Percentiles rank a stretch among this genome's conserved stretches.
phyloP scores from a whole-genome alignment of 805 yeast species.

The Wickerhamiella kurtzmanii region DNA sequence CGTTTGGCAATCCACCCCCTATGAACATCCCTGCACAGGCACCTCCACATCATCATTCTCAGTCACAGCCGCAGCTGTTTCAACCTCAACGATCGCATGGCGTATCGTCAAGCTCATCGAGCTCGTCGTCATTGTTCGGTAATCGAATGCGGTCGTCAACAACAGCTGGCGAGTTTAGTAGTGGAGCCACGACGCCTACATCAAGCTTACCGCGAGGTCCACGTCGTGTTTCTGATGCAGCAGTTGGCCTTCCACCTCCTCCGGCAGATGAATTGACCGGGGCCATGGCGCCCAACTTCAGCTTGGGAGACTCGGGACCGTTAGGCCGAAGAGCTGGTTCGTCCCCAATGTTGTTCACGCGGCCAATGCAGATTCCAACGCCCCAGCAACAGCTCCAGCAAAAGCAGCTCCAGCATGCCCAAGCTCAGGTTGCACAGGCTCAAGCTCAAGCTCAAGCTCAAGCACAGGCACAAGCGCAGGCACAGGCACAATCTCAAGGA shows the following conservation, averaged over 20 bases:
- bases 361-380: not conserved
- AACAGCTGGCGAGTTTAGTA: not conserved
- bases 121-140: not conserved
- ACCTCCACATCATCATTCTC: not conserved
- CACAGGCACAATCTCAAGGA: not conserved
- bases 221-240: not conserved
- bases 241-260: not conserved
- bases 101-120: not conserved
- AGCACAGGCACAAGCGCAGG: constrained; percentile 4
- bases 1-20: constrained; percentile 20
- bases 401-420: constrained; percentile 11
- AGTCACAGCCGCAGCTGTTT: not conserved
- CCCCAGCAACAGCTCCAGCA: constrained; percentile 16
- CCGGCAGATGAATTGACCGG: too few species aligned
- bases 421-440: not conserved
- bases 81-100: not conserved
- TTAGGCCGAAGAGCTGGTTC: not conserved
- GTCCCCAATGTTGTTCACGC: not conserved
- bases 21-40: constrained; percentile 5
- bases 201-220: not conserved
- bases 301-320: too few species aligned
- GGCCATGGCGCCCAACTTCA: too few species aligned
- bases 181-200: not conserved
- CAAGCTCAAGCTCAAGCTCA: constrained; percentile 3
- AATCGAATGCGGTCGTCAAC: not conserved